Conservation (phyloP, 2,329 filamentous ascomycete species). For the Elsinoe fawcettii region DNA sequence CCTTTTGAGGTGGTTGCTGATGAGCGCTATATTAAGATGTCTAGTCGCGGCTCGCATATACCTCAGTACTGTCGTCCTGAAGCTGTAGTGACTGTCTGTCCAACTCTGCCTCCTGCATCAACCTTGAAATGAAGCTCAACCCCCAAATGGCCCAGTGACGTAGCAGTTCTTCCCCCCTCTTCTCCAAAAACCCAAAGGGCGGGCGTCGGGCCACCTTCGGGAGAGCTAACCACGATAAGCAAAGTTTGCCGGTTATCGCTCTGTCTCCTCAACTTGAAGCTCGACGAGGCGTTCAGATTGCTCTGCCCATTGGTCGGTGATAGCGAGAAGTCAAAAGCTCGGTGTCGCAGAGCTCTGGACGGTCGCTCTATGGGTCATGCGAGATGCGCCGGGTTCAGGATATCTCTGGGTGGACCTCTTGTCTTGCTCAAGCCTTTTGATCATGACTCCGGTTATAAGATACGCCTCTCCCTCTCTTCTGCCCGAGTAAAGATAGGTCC, state of each 20-base stretch:
- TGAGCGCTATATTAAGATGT: background rate
- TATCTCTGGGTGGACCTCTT: background rate
- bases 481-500: background rate
- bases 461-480: conserved; percentile 1
- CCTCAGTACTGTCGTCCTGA: conserved; percentile 3
- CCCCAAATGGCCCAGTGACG: background rate
- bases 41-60: background rate
- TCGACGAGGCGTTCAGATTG: background rate
- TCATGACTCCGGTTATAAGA: background rate
- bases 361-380: background rate
- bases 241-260: background rate
- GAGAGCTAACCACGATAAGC: background rate
- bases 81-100: background rate
- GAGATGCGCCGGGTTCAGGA: background rate
- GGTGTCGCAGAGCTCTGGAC: background rate
- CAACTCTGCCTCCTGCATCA: background rate
- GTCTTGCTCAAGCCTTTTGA: background rate
- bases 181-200: background rate
- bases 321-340: background rate
- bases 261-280: background rate
- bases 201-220: background rate
- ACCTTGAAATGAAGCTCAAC: background rate
- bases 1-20: background rate
- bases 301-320: conserved; percentile 3
- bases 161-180: background rate